These are phyloP conservation scores for Myxozyma nipponensis DNA, from an alignment of 805 yeast genomes.

Conservation along the genomic window DNA sequence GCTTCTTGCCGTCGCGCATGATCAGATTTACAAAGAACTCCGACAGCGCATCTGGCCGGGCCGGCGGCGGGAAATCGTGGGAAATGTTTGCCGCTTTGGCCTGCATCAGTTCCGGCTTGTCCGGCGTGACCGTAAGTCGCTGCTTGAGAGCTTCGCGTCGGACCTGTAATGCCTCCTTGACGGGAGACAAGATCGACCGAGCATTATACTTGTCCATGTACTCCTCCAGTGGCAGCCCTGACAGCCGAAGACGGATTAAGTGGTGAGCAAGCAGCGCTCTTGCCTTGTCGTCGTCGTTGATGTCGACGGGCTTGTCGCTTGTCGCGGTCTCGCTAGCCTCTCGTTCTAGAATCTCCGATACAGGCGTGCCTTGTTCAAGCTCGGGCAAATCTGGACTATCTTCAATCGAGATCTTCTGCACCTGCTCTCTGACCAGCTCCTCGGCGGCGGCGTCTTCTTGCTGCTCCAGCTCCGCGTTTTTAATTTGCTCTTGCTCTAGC, in stretches of 20 bases:
- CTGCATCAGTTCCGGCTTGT: constrained; percentile 1
- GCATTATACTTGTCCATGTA: constrained; percentile 11
- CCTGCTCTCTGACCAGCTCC: background rate
- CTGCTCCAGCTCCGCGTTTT: background rate
- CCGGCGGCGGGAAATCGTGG: constrained; percentile 10
- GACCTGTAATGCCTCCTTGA: background rate
- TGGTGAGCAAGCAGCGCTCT: constrained; percentile 7
- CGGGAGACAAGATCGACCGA: background rate
- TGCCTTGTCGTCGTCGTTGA: background rate
- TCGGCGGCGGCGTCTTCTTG: background rate
- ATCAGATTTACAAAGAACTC: constrained; percentile 66
- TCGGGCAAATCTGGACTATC: constrained; percentile 11
- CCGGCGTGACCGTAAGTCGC: background rate
- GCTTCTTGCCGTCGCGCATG: constrained; percentile 89
- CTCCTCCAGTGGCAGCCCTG: constrained; percentile 15
- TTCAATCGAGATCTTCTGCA: background rate
- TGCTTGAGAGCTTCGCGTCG: background rate
- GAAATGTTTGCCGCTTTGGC: constrained; percentile 9
- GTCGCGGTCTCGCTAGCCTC: background rate
- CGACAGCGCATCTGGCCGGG: constrained; percentile 17
- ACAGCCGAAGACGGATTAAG: constrained; percentile 15
- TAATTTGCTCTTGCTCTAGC: background rate
- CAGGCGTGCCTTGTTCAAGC: constrained; percentile 28
- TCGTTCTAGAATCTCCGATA: constrained; percentile 20
- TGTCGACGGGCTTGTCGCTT: background rate